Evolutionary conservation across 169 alveolate genomes (phyloP), one percentile per base, ranked within the genome.

Genomic region (Cryptosporidium bovis): DNA sequence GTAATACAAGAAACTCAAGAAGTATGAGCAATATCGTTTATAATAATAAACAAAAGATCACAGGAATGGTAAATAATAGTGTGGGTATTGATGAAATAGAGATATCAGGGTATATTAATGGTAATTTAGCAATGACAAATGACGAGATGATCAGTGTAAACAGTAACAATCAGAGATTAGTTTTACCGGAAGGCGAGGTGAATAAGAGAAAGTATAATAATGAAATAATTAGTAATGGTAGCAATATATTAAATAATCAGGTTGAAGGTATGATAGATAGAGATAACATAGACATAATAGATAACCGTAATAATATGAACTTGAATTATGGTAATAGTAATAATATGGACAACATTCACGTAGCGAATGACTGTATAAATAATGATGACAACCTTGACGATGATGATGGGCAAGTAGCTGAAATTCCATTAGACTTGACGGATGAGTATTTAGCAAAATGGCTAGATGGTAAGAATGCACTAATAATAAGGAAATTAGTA

Each of bases 381-480:
- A 46, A 66, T 29, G 55, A 44, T 66, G 64, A 55, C 8, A 29
- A 50, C 15, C 69, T 55, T 15, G 87, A 77, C 4, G 87, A 77
- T 56, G 87, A 40, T 60, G 84, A 69, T 18, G 84, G 84, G 0
- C 87, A 56, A 51, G 40, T 77, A 24, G 87, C 87, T 10, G 87
- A 77, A 27, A 77, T 77, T n/a, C 87, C 87, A 13, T 18, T 77
- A 8, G 87, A 77, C 12, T 60, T 77, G 27, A 77, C 87, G 10
- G 87, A 77, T 77, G 87, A 77, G 36, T 77, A 77, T 31, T 77
- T 77, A 60, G 87, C 87, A 8, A 77, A 77, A 62, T 77, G 87
- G 87, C 51, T 77, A 16, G 87, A 77, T 77, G 87, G 87, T 4
- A 77, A 77, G 29, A 77, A 77, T 77, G 87, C 87, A 6, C 33